These are phyloP conservation scores for Stachybotrys elegans DNA, from an alignment of 2,329 filamentous ascomycete species.

Conservation along the genomic window DNA sequence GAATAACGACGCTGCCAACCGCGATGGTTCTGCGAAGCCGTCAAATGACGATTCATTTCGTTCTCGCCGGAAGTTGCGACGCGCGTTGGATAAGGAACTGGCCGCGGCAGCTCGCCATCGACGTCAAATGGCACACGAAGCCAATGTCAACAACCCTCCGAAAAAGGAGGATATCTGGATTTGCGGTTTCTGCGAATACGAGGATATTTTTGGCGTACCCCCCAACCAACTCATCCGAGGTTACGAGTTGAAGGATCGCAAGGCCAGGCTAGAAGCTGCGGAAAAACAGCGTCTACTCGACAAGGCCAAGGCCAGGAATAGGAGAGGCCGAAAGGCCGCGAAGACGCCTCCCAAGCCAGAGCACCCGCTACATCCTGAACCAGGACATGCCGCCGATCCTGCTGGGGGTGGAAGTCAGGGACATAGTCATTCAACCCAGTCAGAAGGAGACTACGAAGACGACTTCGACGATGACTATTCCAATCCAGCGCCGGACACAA, in stretches of 20 bases:
- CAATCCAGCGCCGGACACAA: constrained; percentile 12
- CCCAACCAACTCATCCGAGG: constrained; percentile 80
- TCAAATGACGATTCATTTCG: too few relatives aligned
- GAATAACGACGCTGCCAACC: constrained; percentile 10
- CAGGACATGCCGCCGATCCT: constrained; percentile 14
- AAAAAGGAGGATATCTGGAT: constrained; percentile 77
- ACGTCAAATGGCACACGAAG: constrained; percentile 69
- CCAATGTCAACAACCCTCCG: constrained; percentile 71
- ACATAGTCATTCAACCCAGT: constrained; percentile 31
- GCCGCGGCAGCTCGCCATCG: constrained; percentile 71
- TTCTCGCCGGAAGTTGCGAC: too few relatives aligned
- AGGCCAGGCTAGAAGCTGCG: constrained; percentile 76
- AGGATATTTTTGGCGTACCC: constrained; percentile 85
- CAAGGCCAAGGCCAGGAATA: constrained; percentile 89
- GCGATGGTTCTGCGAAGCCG: constrained; percentile 31
- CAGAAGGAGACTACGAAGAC: constrained; percentile 34
- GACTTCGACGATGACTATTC: constrained; percentile 22
- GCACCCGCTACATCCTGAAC: constrained; percentile 18
- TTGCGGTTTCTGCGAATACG: constrained; percentile 97
- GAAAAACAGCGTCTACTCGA: constrained; percentile 81
- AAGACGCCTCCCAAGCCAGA: constrained; percentile 21
- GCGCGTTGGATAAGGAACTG: constrained; percentile 69
- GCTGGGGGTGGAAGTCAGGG: too few relatives aligned
- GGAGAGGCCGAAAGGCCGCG: constrained; percentile 83
- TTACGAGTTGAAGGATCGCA: constrained; percentile 92